Evolutionary conservation across 805 yeast species (phyloP).

Genomic region (Spathaspora hagerdaliae): DNA sequence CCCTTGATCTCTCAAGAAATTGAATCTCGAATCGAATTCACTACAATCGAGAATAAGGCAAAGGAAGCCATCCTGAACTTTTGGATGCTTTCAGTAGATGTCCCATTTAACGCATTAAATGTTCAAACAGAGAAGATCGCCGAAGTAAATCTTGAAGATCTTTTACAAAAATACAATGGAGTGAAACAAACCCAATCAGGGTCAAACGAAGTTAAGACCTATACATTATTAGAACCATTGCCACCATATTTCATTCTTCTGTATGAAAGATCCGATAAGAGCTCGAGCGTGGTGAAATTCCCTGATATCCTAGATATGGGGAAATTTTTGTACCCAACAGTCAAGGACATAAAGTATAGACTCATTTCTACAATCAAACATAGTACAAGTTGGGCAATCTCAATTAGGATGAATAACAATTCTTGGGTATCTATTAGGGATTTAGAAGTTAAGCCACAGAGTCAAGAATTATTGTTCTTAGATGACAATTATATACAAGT

Average conservation of each 20-base stretch:
- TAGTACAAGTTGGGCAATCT: slow-evolving; percentile 15
- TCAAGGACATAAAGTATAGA: slow-evolving; percentile 28
- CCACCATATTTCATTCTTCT: slow-evolving; percentile 58
- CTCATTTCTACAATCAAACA: slow-evolving; percentile 17
- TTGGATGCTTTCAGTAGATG: slow-evolving; percentile 53
- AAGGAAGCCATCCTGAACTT: slow-evolving; percentile 23
- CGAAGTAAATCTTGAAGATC: slow-evolving; percentile 4
- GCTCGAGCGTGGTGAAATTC: slow-evolving; percentile 60
- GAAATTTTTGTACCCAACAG: slow-evolving; percentile 17
- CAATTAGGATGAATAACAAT: slow-evolving; percentile 14
- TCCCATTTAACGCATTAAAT: slow-evolving; percentile 52
- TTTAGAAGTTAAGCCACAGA: slow-evolving; percentile 41
- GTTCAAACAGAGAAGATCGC: slow-evolving; percentile 5
- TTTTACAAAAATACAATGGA: slow-evolving; percentile 38
- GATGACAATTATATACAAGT: slow-evolving; percentile 63
- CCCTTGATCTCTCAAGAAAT: slow-evolving; percentile 11
- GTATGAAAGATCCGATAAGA: slow-evolving; percentile 11
- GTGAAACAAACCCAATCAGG: slow-evolving; percentile 23
- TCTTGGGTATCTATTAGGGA: slow-evolving; percentile 63
- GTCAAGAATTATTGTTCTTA: slow-evolving; percentile 57
- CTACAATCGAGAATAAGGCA: slow-evolving; percentile 7
- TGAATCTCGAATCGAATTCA: slow-evolving; percentile 20
- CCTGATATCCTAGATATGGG: slow-evolving; percentile 40
- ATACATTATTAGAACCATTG: slow-evolving; percentile 31
- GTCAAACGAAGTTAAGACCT: slow-evolving; percentile 31